Percentiles rank a stretch among this genome's conserved stretches.
Conservation (phyloP, 176 grass and related monocot genomes). For the Luzula sylvatica region DNA sequence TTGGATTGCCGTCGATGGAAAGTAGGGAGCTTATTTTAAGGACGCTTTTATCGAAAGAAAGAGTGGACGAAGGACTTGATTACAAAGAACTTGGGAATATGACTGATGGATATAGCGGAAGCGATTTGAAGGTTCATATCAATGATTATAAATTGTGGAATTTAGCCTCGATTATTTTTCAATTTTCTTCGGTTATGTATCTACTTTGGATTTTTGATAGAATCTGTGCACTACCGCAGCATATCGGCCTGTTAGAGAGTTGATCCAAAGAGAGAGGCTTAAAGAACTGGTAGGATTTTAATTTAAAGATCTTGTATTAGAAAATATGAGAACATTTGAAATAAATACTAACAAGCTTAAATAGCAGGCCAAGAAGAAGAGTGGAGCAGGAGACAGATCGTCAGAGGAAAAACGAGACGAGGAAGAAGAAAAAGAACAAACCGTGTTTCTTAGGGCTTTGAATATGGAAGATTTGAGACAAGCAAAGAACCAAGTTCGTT, state of each 20-base stretch:
- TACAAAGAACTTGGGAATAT: constrained; percentile 78
- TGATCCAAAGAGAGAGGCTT: constrained; percentile 77
- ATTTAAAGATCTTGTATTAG: background rate
- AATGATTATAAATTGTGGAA: constrained; percentile 8
- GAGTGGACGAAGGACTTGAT: constrained; percentile 45
- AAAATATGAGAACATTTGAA: background rate
- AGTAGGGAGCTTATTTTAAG: constrained; percentile 73
- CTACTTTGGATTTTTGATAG: constrained; percentile 20
- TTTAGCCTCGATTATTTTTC: background rate
- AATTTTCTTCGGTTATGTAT: background rate
- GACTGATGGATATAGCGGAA: constrained; percentile 88
- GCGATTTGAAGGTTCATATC: constrained; percentile 81
- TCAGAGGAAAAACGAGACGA: constrained; percentile 21
- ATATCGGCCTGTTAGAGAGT: constrained; percentile 82
- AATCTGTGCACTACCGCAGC: constrained; percentile 83
- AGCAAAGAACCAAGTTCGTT: constrained; percentile 73
- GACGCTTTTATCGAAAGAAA: constrained; percentile 76
- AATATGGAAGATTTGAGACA: constrained; percentile 80
- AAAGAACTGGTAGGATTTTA: constrained; percentile 61
- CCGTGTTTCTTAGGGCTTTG: constrained; percentile 47
- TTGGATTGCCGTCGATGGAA: constrained; percentile 56
- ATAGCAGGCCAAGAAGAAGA: constrained; percentile 37
- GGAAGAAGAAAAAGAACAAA: constrained; percentile 33
- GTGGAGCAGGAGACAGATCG: constrained; percentile 26
- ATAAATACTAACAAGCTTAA: background rate